Base-by-base conservation (phyloP, 1,284 basidiomycete genomes). In the Caloboletus inedulis region DNA sequence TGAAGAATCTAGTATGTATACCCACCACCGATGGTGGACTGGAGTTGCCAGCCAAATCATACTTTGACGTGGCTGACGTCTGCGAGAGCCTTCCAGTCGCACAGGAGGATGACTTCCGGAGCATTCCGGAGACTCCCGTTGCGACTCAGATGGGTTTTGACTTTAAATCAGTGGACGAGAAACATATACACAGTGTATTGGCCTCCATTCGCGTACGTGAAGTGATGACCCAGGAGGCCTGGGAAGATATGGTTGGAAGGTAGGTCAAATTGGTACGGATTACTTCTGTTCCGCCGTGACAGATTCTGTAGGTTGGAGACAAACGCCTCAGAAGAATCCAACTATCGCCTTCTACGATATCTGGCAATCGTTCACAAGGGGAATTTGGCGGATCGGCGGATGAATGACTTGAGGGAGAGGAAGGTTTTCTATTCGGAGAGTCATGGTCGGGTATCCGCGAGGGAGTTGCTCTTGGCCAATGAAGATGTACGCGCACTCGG, bases 1-100 rank as follows among this genome's bases (percentile, higher is more conserved):
- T 98, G 34, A 74, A 75, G 51, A 72, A 76, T 1, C 77, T 87
- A 37, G 56, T 84, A 1, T 94, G 93, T 63, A 81, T 99, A n/a
- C 94, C 94, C 1, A 96, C 94, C 4, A 57, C 23, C 23, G 23
- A 53, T 21, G 33, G 14, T 21, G 66, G 62, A 25, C 23, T 33
- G 12, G 19, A 13, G 39, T 29, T 25, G 0, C 64, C 66, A 10
- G 5, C 21, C 18, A 34, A 61, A 1, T 62, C 63, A 14, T 69
- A 65, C 21, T 68, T 68, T 12, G 49, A 47, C 2, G 54, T 53
- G 9, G 63, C 53, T 6, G 59, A 65, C 18, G 45, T 65, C 10
- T 66, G 60, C 29, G 30, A 18, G 12, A 34, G 51, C 27, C 43
- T 69, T 19, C 55, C 63, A 12, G 55, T 65, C 3, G 56, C 39